Base-by-base conservation (phyloP, 352 stramenopile genomes). In the Globisporangium alternatum region DNA sequence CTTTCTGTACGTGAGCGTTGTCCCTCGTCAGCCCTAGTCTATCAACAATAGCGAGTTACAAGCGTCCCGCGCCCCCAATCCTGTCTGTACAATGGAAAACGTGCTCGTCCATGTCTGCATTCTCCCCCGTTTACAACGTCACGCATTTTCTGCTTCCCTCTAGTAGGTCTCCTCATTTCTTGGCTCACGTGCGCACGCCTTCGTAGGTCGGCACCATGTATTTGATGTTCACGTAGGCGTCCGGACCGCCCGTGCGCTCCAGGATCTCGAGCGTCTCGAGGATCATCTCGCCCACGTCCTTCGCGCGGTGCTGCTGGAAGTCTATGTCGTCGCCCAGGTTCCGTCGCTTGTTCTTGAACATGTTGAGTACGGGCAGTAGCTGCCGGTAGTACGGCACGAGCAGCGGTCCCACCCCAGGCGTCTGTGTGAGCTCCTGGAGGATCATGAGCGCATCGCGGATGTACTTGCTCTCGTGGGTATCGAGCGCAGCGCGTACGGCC, bases 201-300 rank as follows among this genome's bases (percentile, higher is more conserved):
- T 98, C 90, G 78, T 98, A 99, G 21, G 96, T 97, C 22, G 96
- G 96, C 8, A 98, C 86, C 77, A 98, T 95, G 68, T 98, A 98
- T 77, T 99, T 99, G 73, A 98, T 98, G 77, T 98, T 97, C 33
- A 97, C 82, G 67, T 90, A 97, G 9, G 92, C 92, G 56, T 98
- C 87, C 1, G 90, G 74, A 8, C 92, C 92, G 22, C 92, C 92
- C 37, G 83, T 83, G 28, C 59, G 73, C 60, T 98, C 92, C 12
- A 98, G 68, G 10, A 96, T 51, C 67, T 97, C 86, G 21, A 98
- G 78, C 35, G 92, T 98, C 67, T 97, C 81, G 13, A 83, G 64
- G 51, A 98, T 88, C 60, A 95, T 76, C 41, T 95, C 88, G 30
- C 90, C 85, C 12, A 97, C 56, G 63, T 98, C 88, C 56, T 91